Percentiles rank a stretch among this genome's conserved stretches.
Conservation (phyloP, 1,139 yeast genomes). For the Saccharomyces hybrid region DNA sequence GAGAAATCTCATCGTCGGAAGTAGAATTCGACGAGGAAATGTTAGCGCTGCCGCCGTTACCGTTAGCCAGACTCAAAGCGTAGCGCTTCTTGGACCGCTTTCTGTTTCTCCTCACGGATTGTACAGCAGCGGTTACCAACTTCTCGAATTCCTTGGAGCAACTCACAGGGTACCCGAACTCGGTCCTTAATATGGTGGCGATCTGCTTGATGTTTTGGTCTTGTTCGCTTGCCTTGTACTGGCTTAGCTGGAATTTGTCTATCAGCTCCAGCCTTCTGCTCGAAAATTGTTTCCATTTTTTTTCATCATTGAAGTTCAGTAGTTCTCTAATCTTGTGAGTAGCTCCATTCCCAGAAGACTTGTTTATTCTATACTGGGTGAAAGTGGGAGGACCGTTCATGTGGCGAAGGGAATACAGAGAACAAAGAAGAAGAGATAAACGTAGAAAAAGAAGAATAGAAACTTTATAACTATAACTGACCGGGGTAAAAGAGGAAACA, state of each 20-base stretch:
- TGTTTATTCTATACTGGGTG: not conserved
- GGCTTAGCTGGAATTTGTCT: constrained; percentile 67
- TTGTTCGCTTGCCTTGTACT: constrained; percentile 86
- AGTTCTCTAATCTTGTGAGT: constrained; percentile 71
- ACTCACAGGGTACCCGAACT: constrained; percentile 60
- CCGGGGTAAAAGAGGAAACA: not conserved
- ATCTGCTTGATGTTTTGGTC: constrained; percentile 71
- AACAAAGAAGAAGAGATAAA: not conserved
- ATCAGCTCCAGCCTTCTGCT: constrained; percentile 83
- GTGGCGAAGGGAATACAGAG: not conserved
- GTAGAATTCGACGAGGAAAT: not conserved
- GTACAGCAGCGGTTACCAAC: constrained; percentile 87
- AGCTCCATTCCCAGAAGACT: constrained; percentile 41
- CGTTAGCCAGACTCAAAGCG: not conserved
- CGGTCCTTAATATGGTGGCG: constrained; percentile 65
- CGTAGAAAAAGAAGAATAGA: no score
- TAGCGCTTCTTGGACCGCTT: constrained; percentile 40
- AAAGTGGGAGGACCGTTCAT: not conserved
- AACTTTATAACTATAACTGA: not conserved
- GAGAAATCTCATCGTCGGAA: not conserved
- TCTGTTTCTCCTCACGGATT: constrained; percentile 62
- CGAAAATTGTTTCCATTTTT: constrained; percentile 81
- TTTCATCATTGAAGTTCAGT: constrained; percentile 71
- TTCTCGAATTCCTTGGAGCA: constrained; percentile 71
- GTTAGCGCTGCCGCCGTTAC: not conserved